Conservation (phyloP, 768 basidiomycete genomes). For the Lyophyllum atratum region DNA sequence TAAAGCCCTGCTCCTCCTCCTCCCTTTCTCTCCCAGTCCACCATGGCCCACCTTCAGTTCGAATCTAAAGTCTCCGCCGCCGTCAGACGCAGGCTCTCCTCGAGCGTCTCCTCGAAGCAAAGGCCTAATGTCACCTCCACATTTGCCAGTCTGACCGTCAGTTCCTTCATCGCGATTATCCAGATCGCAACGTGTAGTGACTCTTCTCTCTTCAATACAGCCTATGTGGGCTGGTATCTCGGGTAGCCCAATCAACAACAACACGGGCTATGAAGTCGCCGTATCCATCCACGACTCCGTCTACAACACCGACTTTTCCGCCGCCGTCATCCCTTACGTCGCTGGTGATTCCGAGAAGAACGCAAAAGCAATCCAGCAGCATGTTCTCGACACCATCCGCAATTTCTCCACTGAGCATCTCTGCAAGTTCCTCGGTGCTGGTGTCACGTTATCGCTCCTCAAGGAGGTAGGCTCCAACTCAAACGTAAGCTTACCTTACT, state of each 20-base stretch:
- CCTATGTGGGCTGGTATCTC: constrained; percentile 90
- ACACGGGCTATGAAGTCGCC: constrained; percentile 67
- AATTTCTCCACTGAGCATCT: constrained; percentile 76
- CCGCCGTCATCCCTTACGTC: constrained; percentile 53
- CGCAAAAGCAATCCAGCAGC: constrained; percentile 60
- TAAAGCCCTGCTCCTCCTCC: constrained; percentile 30
- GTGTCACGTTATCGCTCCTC: constrained; percentile 71
- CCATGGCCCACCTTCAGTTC: constrained; percentile 61
- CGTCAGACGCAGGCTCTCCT: constrained; percentile 70
- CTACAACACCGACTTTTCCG: constrained; percentile 79
- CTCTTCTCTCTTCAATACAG: constrained; percentile 37
- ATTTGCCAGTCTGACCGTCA: constrained; percentile 68
- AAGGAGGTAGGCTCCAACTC: constrained; percentile 51
- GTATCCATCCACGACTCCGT: constrained; percentile 85
- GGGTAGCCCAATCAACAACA: constrained; percentile 59
- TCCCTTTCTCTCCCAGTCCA: constrained; percentile 27
- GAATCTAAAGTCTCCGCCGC: constrained; percentile 64
- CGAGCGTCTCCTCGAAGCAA: constrained; percentile 41
- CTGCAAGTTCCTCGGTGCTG: constrained; percentile 86
- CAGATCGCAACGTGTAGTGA: constrained; percentile 19
- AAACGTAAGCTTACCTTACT: constrained; percentile 17
- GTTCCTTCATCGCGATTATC: constrained; percentile 24
- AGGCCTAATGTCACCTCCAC: constrained; percentile 56
- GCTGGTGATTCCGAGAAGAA: constrained; percentile 54
- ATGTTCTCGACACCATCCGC: constrained; percentile 64